Evolutionary conservation across 2,329 filamentous ascomycete species (phyloP).

Genomic region (Clonostachys solani): DNA sequence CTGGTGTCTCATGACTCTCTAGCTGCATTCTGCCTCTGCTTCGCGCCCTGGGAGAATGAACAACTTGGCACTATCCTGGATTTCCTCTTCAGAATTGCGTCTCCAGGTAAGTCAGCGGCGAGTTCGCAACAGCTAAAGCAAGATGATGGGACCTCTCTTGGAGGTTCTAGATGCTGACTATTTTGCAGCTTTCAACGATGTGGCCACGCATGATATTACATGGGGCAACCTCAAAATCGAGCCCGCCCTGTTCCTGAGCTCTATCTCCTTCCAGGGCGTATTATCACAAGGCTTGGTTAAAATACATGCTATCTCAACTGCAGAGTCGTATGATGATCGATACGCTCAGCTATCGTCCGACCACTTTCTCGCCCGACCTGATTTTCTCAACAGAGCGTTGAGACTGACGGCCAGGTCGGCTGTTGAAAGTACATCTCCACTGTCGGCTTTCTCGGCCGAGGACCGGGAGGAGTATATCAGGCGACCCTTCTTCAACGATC

Average conservation of each 20-base stretch:
- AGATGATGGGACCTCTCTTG: too few species aligned
- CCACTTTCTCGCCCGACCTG: neutral
- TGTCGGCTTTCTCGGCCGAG: too few species aligned
- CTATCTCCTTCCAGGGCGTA: neutral
- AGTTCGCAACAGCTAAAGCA: too few species aligned
- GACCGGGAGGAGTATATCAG: neutral
- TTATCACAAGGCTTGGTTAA: neutral
- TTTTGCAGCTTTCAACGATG: constrained; percentile 4
- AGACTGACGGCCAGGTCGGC: too few species aligned
- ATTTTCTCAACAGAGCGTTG: neutral
- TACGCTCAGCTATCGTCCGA: neutral
- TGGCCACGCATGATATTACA: constrained; percentile 2
- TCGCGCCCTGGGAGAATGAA: constrained; percentile 5
- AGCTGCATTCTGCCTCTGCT: neutral
- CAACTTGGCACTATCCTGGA: constrained; percentile 3
- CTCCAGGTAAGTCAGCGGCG: neutral
- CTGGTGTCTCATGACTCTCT: neutral
- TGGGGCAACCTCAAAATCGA: constrained; percentile 1
- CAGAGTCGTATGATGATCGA: constrained; percentile 4
- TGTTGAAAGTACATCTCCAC: too few species aligned
- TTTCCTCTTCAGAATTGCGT: constrained; percentile 1
- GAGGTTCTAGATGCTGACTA: neutral
- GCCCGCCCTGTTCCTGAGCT: neutral
- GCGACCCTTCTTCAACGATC: constrained; percentile 1
- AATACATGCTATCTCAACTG: neutral